Percentiles rank a stretch among this genome's conserved stretches.
These are phyloP conservation scores for Drechslerella stenobrocha DNA, from an alignment of 2,329 filamentous ascomycete species.

Conservation along the genomic window DNA sequence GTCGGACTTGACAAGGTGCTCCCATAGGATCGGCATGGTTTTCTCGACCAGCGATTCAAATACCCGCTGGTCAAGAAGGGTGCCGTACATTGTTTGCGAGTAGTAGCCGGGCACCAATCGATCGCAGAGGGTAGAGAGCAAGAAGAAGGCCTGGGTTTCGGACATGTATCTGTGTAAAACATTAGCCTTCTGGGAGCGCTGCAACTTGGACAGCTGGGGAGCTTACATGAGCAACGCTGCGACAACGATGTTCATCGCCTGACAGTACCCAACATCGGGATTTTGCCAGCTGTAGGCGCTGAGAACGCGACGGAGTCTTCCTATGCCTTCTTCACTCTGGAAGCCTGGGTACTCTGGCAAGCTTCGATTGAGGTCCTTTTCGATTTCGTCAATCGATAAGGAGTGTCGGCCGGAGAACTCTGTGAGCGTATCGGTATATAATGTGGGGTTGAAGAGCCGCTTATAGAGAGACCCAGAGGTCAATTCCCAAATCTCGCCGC, in stretches of 20 bases:
- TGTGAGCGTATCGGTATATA: slow-evolving; percentile 79
- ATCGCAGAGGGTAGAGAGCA: slow-evolving; percentile 88
- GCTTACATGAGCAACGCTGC: slow-evolving; percentile 86
- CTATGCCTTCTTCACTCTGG: slow-evolving; percentile 93
- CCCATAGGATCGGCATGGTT: slow-evolving; percentile 98
- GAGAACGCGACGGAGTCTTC: slow-evolving; percentile 80
- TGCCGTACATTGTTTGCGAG: slow-evolving; percentile 98
- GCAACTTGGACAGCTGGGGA: slow-evolving; percentile 22
- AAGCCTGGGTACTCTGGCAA: slow-evolving; percentile 96
- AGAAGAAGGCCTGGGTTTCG: slow-evolving; percentile 90
- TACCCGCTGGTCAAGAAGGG: slow-evolving; percentile 90
- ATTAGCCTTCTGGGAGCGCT: slow-evolving; percentile 41
- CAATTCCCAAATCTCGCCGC: slow-evolving; percentile 95
- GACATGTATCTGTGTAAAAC: slow-evolving; percentile 74
- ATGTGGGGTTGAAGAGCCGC: slow-evolving; percentile 78
- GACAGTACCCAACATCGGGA: slow-evolving; percentile 93
- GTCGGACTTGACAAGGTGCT: slow-evolving; percentile 94
- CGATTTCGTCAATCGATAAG: slow-evolving; percentile 96
- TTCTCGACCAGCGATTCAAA: slow-evolving; percentile 98
- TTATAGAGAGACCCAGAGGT: slow-evolving; percentile 89
- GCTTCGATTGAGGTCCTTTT: slow-evolving; percentile 96
- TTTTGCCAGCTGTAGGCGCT: slow-evolving; percentile 99
- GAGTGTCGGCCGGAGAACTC: slow-evolving; percentile 86
- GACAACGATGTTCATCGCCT: slow-evolving; percentile 99
- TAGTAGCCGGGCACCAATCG: slow-evolving; percentile 94